A percentile compares a stretch with the other conserved stretches of the same genome.
Evolutionary conservation across 2,329 filamentous ascomycete genomes (phyloP).

Genomic region (Neonectria magnoliae): DNA sequence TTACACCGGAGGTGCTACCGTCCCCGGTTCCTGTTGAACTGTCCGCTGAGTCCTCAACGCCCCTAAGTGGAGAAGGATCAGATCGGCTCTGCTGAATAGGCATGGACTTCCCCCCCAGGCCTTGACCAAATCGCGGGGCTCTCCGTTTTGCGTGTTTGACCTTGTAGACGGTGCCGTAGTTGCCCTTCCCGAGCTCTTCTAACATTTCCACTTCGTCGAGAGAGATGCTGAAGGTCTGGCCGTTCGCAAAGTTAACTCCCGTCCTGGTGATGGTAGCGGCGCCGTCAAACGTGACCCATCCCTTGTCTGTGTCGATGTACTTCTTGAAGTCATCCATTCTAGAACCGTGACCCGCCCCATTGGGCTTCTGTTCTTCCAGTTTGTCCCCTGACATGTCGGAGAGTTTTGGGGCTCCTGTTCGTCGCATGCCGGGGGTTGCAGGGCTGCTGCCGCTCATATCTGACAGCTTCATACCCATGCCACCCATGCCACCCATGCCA

Average conservation of each 20-base stretch:
- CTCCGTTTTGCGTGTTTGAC: slow-evolving; percentile 82
- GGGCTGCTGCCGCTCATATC: slow-evolving; percentile 31
- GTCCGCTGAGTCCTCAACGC: slow-evolving; percentile 43
- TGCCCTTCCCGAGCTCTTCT: slow-evolving; percentile 95
- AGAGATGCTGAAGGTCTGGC: slow-evolving; percentile 91
- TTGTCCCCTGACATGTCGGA: slow-evolving; percentile 51
- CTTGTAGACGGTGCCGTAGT: slow-evolving; percentile 98
- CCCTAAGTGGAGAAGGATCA: slow-evolving; percentile 46
- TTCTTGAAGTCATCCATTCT: slow-evolving; percentile 73
- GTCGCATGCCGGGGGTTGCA: slow-evolving; percentile 40
- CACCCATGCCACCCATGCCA: slow-evolving; percentile 18
- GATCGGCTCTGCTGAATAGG: slow-evolving; percentile 51
- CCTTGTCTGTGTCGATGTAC: slow-evolving; percentile 90
- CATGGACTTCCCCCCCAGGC: slow-evolving; percentile 60
- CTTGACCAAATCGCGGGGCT: slow-evolving; percentile 67
- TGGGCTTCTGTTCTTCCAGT: slow-evolving; percentile 40
- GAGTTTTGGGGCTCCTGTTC: slow-evolving; percentile 54
- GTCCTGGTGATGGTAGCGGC: slow-evolving; percentile 89
- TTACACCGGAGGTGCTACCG: slow-evolving; percentile 74
- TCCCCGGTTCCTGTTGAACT: slow-evolving; percentile 42
- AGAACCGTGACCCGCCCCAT: slow-evolving; percentile 54
- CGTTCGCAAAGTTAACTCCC: slow-evolving; percentile 92
- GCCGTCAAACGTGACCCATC: slow-evolving; percentile 90
- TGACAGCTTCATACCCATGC: slow-evolving; percentile 34
- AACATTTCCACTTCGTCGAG: slow-evolving; percentile 94